phyloP scores from a whole-genome alignment of 306 rosid species.

The Elaeagnus macrophylla region DNA sequence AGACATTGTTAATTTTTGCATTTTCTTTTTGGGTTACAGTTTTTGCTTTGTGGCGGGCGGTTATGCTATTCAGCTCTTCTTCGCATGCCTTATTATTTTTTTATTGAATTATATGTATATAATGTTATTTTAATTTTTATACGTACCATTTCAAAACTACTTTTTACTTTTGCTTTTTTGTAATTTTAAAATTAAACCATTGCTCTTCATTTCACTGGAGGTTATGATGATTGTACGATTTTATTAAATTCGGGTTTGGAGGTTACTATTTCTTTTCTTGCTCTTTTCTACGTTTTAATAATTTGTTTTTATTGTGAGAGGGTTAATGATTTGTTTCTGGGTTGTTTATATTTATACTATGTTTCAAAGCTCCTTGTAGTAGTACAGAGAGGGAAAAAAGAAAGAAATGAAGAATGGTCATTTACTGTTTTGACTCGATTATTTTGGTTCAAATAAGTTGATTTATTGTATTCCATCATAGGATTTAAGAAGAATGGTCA shows the following conservation, averaged over 20 bases:
- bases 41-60: slow-evolving; percentile 6
- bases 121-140: too few species aligned
- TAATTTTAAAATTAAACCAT: too few species aligned
- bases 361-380: not conserved
- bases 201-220: too few species aligned
- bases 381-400: not conserved
- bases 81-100: too few species aligned
- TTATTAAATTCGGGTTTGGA: too few species aligned
- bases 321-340: not conserved
- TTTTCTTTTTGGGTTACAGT: not conserved
- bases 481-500: too few species aligned
- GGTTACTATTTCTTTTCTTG: not conserved
- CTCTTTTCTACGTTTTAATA: not conserved
- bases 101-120: too few species aligned
- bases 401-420: not conserved
- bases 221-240: too few species aligned
- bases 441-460: not conserved
- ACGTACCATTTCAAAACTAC: too few species aligned
- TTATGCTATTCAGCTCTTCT: not conserved
- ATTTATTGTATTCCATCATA: too few species aligned
- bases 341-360: not conserved
- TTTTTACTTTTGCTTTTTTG: too few species aligned
- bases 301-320: not conserved
- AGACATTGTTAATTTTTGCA: not conserved
- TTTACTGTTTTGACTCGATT: not conserved